Evolutionary conservation across 139 green algal genomes (phyloP), one percentile per base, ranked within the genome.

Genomic region (Coelastrella sp.): DNA sequence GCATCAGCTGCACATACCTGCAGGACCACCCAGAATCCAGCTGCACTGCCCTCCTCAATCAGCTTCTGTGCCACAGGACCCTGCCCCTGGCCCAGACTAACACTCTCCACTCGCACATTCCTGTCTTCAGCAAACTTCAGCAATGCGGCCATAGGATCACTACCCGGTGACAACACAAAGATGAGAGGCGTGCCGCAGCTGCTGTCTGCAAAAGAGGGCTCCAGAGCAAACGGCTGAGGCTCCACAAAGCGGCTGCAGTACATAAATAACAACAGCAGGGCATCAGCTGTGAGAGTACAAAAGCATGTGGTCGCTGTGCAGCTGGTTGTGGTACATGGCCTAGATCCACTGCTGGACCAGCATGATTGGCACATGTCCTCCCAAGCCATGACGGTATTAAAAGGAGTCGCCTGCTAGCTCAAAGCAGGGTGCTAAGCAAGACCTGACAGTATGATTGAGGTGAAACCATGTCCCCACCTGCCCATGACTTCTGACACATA

Each of bases 111-210:
- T 17, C 93, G 86, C 11, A 95, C 87, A 61, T 91, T 92, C 14
- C 75, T 92, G 74, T 98, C 95, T 47, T 96, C 94, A 61, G 95
- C 95, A 92, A 98, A 98, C 91, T 95, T 96, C 13, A 97, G 92
- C 80, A 98, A 91, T 4, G 90, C 86, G 4, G 95, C 95, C n/a
- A 97, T 99, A 23, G 98, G 97, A 86, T 99, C 98, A 20, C 95
- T 94, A 57, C 97, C 96, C 2, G 95, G 95, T 3, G 96, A 98
- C 78, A 99, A 94, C 87, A 99, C 94, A 95, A 96, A 99, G 88
- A 99, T 98, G 76, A 99, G 90, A 32, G 95, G 97, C 57, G 92
- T 95, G 89, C 80, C 92, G 78, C 93, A 90, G 5, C 91, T 91
- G 73, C 95, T 97, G 92, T 97, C 96, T 82, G 94, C 93, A 94